phyloP scores from a whole-genome alignment of 164 flowering plant genomes.

The Nymphaea colorata region DNA sequence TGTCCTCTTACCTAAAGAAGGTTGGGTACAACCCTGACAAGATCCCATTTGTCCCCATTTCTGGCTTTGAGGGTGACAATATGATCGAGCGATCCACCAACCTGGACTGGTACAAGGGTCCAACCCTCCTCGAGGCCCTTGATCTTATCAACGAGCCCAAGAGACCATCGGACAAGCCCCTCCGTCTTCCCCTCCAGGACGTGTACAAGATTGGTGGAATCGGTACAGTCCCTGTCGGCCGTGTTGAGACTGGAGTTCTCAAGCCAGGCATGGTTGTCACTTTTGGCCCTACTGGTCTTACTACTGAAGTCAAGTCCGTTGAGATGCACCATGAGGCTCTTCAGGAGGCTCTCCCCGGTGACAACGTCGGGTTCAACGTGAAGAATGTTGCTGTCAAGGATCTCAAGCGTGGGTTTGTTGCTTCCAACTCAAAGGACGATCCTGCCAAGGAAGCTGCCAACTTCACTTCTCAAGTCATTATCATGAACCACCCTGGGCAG shows the following conservation, averaged over 20 bases:
- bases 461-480: conserved; percentile 66
- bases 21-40: conserved; percentile 81
- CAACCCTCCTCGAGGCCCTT: conserved; percentile 61
- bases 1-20: conserved; percentile 68
- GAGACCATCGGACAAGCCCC: conserved; percentile 70
- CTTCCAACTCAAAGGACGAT: conserved; percentile 64
- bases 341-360: conserved; percentile 55
- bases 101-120: conserved; percentile 82
- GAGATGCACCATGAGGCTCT: conserved; percentile 69
- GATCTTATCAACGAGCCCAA: conserved; percentile 47
- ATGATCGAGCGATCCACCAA: conserved; percentile 83
- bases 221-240: conserved; percentile 63
- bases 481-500: conserved; percentile 77
- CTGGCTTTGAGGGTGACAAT: conserved; percentile 78
- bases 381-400: conserved; percentile 70
- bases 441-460: conserved; percentile 60
- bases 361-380: conserved; percentile 59
- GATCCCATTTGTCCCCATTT: conserved; percentile 65
- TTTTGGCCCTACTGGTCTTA: conserved; percentile 53
- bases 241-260: conserved; percentile 52
- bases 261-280: conserved; percentile 72
- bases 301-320: conserved; percentile 66
- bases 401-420: conserved; percentile 58
- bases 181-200: conserved; percentile 68
- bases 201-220: conserved; percentile 71